Evolutionary conservation across 148 eudicot genomes (phyloP), one percentile per base, ranked within the genome.

Genomic region (Cornus kousa): DNA sequence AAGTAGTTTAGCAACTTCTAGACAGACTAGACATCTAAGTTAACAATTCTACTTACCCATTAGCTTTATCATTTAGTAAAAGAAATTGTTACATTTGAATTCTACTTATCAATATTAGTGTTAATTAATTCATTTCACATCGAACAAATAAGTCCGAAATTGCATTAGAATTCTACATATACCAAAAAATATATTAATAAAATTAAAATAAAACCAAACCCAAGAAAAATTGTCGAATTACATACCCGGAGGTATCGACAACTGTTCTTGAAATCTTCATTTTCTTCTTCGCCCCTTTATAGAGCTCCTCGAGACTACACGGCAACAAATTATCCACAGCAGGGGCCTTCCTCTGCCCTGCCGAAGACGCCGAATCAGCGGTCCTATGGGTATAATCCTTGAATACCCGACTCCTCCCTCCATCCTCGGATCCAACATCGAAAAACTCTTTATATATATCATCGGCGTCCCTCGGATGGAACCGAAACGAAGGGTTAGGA

Each of bases 391-490:
- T 28, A 28, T 28, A 28, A 73, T 84, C 89, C 31, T 76, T 84
- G 74, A 67, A 75, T 23, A 62, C 66, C 23, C 66, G 6, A n/a
- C 76, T 77, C 39, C 90, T 68, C 53, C 87, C 82, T 1, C 82
- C 73, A 28, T 65, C 70, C 23, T 79, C 76, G 20, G 83, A 79
- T 12, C 85, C 90, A 62, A 24, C 66, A 16, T 83, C 86, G 73
- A 92, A 92, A 57, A 92, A 55, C 50, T 92, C 97, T 0, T 89
- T 92, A 73, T 92, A 92, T 5, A 92, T 92, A 83, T 92, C 97
- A 62, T 92, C 91, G 0, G 97, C 97, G 74, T 90, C 86, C 73
- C 96, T 82, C 14, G 96, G 93, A 77, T 90, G 90, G 59, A 90
- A 91, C 81, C 87, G 46, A 70, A 88, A 92, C 16, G 83, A 75